These are phyloP conservation scores for Chalaropsis thielavioides DNA, from an alignment of 2,329 filamentous ascomycete species.

Conservation along the genomic window DNA sequence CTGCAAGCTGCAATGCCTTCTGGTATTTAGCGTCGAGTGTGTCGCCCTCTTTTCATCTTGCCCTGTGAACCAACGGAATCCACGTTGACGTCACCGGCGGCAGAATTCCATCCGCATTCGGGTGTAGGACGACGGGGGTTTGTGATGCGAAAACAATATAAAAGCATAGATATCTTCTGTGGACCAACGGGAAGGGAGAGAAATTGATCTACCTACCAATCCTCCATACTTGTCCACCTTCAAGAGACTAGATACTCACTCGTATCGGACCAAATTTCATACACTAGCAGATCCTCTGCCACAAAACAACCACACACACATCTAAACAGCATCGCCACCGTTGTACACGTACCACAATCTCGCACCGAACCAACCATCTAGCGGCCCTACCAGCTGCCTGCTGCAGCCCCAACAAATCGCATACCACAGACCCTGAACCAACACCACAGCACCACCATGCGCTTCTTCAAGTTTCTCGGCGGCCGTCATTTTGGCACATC, in stretches of 20 bases:
- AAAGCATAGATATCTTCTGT: not conserved
- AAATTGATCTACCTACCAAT: not conserved
- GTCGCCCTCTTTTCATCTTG: not conserved
- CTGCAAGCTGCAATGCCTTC: not conserved
- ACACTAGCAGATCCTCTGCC: not conserved
- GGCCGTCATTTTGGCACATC: constrained; percentile 37
- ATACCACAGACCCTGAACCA: not conserved
- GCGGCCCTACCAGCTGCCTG: not conserved
- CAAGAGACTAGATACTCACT: not conserved
- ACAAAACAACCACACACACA: too few relatives aligned
- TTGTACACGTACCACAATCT: not conserved
- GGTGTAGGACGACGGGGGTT: not conserved
- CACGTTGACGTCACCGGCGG: not conserved
- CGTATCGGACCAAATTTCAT: not conserved
- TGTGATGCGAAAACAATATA: not conserved
- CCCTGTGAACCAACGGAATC: not conserved
- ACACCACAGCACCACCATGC: constrained; percentile 30
- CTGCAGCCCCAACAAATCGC: not conserved
- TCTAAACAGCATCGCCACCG: not conserved
- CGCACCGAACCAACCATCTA: not conserved
- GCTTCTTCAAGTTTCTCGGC: constrained; percentile 34
- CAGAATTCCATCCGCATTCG: not conserved
- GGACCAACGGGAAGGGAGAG: too few relatives aligned
- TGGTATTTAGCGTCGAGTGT: not conserved
- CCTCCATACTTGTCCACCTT: not conserved